These are phyloP conservation scores for Hypocrella siamensis DNA, from an alignment of 2,329 filamentous ascomycete species.

Conservation along the genomic window DNA sequence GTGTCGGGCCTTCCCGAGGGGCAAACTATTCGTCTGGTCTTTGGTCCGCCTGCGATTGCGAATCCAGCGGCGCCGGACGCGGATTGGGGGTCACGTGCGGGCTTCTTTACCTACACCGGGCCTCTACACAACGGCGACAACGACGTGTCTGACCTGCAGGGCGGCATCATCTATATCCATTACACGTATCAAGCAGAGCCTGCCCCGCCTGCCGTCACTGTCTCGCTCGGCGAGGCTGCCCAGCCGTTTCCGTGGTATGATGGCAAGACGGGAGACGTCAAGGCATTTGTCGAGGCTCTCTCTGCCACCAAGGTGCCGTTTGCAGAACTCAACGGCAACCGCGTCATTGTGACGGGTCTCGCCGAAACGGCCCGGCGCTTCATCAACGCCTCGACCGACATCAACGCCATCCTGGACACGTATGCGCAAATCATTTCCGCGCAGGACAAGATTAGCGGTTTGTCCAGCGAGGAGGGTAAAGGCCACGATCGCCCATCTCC, in stretches of 20 bases:
- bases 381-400: background rate
- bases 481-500: constrained; percentile 1
- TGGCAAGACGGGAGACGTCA: constrained; percentile 1
- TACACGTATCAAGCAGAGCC: background rate
- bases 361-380: background rate
- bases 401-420: background rate
- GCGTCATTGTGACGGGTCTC: constrained; percentile 3
- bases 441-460: constrained; percentile 3
- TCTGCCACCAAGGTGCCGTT: constrained; percentile 1
- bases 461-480: background rate
- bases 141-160: background rate
- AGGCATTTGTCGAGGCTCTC: constrained; percentile 1
- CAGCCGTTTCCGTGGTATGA: constrained; percentile 4
- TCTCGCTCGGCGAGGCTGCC: background rate
- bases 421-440: constrained; percentile 3
- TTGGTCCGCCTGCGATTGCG: constrained; percentile 2
- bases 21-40: background rate
- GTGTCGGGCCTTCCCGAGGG: background rate
- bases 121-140: background rate
- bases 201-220: background rate
- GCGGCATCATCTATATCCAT: constrained; percentile 4
- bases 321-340: constrained; percentile 2
- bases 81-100: background rate
- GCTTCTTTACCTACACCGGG: background rate
- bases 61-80: background rate